These are phyloP conservation scores for Gypsophila paniculata DNA, from an alignment of 179 eudicot genomes.

Conservation along the genomic window DNA sequence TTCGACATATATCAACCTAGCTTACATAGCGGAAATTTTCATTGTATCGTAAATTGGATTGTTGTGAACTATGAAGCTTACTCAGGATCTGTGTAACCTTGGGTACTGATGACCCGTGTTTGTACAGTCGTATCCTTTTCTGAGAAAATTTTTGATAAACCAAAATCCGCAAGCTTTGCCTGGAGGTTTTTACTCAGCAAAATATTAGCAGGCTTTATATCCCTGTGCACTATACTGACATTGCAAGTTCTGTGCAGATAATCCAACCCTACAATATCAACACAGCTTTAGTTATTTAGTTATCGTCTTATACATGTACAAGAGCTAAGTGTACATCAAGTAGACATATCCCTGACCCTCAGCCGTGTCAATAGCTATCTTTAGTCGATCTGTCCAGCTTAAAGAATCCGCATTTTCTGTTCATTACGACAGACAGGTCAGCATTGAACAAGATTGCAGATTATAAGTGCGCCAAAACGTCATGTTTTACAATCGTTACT, in stretches of 20 bases:
- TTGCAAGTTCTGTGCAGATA: conserved; percentile 28
- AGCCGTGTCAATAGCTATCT: conserved; percentile 25
- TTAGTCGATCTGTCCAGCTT: conserved; percentile 16
- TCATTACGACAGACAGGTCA: neutral
- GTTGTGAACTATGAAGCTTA: conserved; percentile 6
- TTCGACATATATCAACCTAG: neutral
- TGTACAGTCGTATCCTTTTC: conserved; percentile 2
- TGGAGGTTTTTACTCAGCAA: conserved; percentile 16
- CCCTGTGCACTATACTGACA: conserved; percentile 27
- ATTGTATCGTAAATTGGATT: neutral
- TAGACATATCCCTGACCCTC: conserved; percentile 5
- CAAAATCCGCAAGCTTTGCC: conserved; percentile 33
- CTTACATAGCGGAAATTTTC: neutral
- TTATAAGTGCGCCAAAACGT: no score
- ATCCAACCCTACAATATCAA: conserved; percentile 22
- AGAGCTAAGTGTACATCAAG: neutral
- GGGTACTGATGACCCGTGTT: conserved; percentile 25
- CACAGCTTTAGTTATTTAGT: neutral
- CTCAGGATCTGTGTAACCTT: conserved; percentile 28
- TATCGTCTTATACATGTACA: neutral
- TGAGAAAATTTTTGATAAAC: conserved; percentile 17
- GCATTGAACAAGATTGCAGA: neutral
- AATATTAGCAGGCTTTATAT: conserved; percentile 31
- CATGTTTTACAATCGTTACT: neutral
- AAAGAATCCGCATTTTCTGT: conserved; percentile 1